Conservation (phyloP, 129 eudicot genomes). For the Escallonia rubra region DNA sequence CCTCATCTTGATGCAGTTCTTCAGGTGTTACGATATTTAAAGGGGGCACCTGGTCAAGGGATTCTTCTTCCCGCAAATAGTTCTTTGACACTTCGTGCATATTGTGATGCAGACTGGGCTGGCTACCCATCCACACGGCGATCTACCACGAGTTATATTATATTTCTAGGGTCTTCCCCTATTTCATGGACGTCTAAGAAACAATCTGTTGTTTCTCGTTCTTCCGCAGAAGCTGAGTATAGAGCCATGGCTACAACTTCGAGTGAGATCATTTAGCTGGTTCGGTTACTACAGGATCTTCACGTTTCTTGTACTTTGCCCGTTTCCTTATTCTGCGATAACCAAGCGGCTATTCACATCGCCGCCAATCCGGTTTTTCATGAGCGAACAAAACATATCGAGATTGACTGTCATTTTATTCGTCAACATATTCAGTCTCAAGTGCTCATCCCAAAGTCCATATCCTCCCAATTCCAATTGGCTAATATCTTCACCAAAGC, state of each 20-base stretch:
- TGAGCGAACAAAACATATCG: neutral
- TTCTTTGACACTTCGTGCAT: no score
- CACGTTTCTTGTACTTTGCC: no score
- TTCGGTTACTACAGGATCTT: no score
- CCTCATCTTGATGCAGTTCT: neutral
- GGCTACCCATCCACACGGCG: neutral
- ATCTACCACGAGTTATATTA: neutral
- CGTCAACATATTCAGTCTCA: no score
- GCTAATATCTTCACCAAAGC: neutral
- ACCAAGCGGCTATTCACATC: neutral
- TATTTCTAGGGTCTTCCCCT: neutral
- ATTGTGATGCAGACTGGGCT: neutral
- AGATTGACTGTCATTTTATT: neutral
- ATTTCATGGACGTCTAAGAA: neutral
- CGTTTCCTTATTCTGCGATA: neutral
- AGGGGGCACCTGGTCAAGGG: neutral
- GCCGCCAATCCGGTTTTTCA: neutral
- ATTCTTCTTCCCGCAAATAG: neutral
- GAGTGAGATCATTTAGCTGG: neutral
- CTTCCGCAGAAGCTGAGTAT: neutral
- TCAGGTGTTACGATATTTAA: neutral
- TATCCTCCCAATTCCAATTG: neutral
- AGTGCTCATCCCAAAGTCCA: no score
- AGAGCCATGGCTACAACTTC: neutral
- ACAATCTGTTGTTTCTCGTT: neutral